Evolutionary conservation across 805 yeast genomes (phyloP).

Genomic region (Monosporozyma unispora): DNA sequence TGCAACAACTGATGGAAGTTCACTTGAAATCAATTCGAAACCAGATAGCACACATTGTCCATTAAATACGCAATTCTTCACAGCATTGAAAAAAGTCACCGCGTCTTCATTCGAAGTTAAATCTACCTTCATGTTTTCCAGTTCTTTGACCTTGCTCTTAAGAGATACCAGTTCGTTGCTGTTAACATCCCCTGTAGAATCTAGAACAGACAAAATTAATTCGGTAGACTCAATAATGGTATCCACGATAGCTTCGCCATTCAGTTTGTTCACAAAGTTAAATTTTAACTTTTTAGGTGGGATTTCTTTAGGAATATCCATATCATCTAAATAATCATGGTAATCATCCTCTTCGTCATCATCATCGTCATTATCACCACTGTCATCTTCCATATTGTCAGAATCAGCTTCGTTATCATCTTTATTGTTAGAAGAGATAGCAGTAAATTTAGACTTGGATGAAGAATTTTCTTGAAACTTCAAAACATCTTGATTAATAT

Average conservation of each 20-base stretch:
- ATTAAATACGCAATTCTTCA: constrained; percentile 31
- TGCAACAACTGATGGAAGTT: constrained; percentile 37
- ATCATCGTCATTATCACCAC: constrained; percentile 16
- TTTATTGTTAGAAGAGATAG: constrained; percentile 8
- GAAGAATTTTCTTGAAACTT: not conserved
- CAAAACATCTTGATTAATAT: not conserved
- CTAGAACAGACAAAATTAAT: constrained; percentile 12
- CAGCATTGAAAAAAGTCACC: constrained; percentile 32
- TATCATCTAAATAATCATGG: constrained; percentile 22
- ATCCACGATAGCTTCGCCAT: constrained; percentile 1
- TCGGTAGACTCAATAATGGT: constrained; percentile 10
- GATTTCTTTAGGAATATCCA: constrained; percentile 27
- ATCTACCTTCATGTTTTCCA: constrained; percentile 17
- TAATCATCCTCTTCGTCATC: constrained; percentile 26
- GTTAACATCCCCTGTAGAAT: constrained; percentile 17
- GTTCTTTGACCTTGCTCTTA: constrained; percentile 16
- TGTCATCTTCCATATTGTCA: constrained; percentile 7
- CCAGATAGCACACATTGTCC: constrained; percentile 43
- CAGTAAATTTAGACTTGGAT: not conserved
- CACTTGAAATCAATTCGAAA: constrained; percentile 66
- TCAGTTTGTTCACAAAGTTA: constrained; percentile 10
- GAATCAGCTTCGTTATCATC: constrained; percentile 22
- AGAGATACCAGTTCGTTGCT: constrained; percentile 19
- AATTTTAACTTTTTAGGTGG: constrained; percentile 21
- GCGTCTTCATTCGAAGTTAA: constrained; percentile 25